phyloP scores from a whole-genome alignment of 164 flowering plant genomes.

The Taxillus chinensis region DNA sequence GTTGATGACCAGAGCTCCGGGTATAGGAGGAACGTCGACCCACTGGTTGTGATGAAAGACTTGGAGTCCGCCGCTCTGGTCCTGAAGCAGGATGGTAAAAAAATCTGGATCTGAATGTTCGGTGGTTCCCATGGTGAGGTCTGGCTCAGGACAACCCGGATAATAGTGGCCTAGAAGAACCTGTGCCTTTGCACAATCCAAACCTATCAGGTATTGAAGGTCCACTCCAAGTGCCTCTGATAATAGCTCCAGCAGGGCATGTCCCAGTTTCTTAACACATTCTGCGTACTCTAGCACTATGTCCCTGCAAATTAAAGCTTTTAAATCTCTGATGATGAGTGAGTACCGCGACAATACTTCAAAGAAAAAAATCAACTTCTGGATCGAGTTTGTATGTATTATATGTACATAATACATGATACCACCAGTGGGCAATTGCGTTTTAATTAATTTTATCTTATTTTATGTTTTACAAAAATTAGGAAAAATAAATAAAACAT shows the following conservation, averaged over 20 bases:
- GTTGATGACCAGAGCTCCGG: constrained; percentile 21
- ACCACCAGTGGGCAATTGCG: no score
- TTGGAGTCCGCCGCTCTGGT: constrained; percentile 19
- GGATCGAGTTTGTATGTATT: no score
- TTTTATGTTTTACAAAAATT: no score
- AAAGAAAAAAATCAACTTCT: no score
- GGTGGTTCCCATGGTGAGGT: constrained; percentile 10
- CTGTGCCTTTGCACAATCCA: constrained; percentile 17
- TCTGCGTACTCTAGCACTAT: neutral
- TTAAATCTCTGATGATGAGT: neutral
- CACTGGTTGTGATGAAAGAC: constrained; percentile 8
- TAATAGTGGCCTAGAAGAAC: constrained; percentile 10
- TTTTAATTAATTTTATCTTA: no score
- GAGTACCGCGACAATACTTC: neutral
- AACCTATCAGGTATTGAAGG: constrained; percentile 8
- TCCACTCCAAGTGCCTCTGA: neutral
- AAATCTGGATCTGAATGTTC: constrained; percentile 16
- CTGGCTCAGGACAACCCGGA: constrained; percentile 21
- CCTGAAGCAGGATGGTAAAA: constrained; percentile 18
- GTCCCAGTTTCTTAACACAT: neutral
- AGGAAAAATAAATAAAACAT: neutral
- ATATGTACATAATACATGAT: no score
- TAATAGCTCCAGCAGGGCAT: neutral
- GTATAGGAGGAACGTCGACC: constrained; percentile 16
- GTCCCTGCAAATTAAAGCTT: neutral